Conservation (phyloP, 2,329 filamentous ascomycete genomes). For the Claviceps pazoutovae region DNA sequence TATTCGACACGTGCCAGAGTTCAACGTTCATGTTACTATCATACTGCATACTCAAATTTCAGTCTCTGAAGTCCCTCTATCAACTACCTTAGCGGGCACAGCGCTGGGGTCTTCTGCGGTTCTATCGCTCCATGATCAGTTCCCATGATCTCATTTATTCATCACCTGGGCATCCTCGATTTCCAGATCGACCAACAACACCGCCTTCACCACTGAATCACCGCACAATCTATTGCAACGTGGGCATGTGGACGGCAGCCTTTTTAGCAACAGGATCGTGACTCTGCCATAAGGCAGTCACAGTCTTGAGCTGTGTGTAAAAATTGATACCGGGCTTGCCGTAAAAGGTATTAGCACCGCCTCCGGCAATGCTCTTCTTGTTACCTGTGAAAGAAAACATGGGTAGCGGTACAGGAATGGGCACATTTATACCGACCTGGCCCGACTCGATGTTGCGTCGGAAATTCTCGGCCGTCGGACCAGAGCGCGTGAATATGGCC, state of each 20-base stretch:
- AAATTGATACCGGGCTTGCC: conserved; percentile 85
- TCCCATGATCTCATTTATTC: no score
- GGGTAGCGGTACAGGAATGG: conserved; percentile 57
- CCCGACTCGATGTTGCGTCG: conserved; percentile 71
- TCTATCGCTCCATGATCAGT: no score
- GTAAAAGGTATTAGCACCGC: conserved; percentile 89
- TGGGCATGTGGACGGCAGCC: conserved; percentile 81
- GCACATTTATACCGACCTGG: conserved; percentile 76
- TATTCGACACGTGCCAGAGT: no score
- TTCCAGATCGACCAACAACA: no score
- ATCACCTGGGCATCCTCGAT: no score
- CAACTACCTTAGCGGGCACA: no score
- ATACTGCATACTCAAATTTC: no score
- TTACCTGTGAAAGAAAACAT: conserved; percentile 63
- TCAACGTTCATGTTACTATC: no score
- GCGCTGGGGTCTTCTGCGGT: no score
- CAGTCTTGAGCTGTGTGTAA: conserved; percentile 96
- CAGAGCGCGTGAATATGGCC: conserved; percentile 71
- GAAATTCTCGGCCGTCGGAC: conserved; percentile 64
- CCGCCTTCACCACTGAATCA: no score
- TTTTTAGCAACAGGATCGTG: conserved; percentile 76
- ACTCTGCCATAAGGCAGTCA: conserved; percentile 79
- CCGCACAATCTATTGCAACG: conserved; percentile 18
- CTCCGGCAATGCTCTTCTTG: conserved; percentile 86
- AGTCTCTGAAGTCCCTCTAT: no score